Conservation (phyloP, 2,329 filamentous ascomycete genomes). For the Ophiocordyceps robertsii region DNA sequence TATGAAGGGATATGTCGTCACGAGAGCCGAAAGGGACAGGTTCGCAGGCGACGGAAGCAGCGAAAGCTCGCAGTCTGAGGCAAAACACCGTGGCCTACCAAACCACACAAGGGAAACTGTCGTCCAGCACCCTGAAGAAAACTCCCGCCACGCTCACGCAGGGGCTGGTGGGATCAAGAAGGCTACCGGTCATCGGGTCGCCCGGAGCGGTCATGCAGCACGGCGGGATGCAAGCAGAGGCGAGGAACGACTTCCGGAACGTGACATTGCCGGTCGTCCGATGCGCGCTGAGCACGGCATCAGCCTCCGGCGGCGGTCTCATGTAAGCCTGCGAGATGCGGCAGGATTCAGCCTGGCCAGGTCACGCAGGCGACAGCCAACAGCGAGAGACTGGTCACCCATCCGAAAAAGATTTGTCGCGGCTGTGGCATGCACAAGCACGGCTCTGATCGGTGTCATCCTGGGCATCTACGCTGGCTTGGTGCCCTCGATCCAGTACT, state of each 20-base stretch:
- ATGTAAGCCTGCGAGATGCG: conserved; percentile 37
- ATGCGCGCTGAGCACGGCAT: conserved; percentile 19
- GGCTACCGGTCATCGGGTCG: neutral
- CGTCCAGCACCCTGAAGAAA: conserved; percentile 1
- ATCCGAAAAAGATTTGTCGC: conserved; percentile 56
- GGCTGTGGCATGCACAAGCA: conserved; percentile 57
- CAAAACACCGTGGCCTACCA: neutral
- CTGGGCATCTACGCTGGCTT: conserved; percentile 67
- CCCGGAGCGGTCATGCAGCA: neutral
- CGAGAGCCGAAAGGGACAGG: neutral
- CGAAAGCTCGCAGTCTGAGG: neutral
- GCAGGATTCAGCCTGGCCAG: conserved; percentile 37
- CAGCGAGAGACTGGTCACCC: conserved; percentile 60
- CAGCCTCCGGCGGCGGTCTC: conserved; percentile 35
- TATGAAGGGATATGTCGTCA: neutral
- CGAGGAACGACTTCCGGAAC: conserved; percentile 12
- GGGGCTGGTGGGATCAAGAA: neutral
- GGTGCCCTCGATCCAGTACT: conserved; percentile 68
- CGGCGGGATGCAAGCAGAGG: conserved; percentile 1
- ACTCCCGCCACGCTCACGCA: conserved; percentile 3
- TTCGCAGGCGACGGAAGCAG: neutral
- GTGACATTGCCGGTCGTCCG: conserved; percentile 11
- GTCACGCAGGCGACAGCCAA: conserved; percentile 46
- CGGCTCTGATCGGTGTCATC: conserved; percentile 55
- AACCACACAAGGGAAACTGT: neutral